Percentiles rank a stretch among this genome's conserved stretches.
Conservation (phyloP, 208 protist species). For the Leishmania mexicana region DNA sequence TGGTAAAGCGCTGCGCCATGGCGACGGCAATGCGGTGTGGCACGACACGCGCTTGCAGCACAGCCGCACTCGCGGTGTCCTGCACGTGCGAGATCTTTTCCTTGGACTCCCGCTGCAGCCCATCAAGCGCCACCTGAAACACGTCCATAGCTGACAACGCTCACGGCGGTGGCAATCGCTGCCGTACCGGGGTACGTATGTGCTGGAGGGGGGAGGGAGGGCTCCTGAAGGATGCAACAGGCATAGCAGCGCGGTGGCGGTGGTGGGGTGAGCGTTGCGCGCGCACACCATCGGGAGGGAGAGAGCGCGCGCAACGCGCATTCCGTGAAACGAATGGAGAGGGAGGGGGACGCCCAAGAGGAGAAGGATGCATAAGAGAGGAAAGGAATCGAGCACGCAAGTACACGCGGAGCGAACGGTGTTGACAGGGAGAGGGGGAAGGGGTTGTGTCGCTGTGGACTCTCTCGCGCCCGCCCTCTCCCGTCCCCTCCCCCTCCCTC, state of each 20-base stretch:
- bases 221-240: background rate
- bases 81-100: constrained; percentile 59
- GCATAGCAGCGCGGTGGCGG: background rate
- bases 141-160: constrained; percentile 45
- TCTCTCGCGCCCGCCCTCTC: background rate
- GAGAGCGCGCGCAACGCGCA: background rate
- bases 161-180: background rate
- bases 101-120: constrained; percentile 66
- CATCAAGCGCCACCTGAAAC: constrained; percentile 47
- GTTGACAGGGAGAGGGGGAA: background rate
- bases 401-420: background rate
- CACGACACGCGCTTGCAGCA: constrained; percentile 35
- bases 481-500: background rate
- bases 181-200: background rate
- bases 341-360: background rate
- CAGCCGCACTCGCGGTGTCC: constrained; percentile 27
- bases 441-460: background rate
- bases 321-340: background rate
- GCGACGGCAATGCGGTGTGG: constrained; percentile 59
- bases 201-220: background rate
- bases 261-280: background rate
- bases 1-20: constrained; percentile 69
- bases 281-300: background rate
- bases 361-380: background rate
- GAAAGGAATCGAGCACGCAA: background rate